Percentiles rank a stretch among this genome's conserved stretches.
Conservation (phyloP, 73 alveolate genomes). For the Paraurostyla sp. region DNA sequence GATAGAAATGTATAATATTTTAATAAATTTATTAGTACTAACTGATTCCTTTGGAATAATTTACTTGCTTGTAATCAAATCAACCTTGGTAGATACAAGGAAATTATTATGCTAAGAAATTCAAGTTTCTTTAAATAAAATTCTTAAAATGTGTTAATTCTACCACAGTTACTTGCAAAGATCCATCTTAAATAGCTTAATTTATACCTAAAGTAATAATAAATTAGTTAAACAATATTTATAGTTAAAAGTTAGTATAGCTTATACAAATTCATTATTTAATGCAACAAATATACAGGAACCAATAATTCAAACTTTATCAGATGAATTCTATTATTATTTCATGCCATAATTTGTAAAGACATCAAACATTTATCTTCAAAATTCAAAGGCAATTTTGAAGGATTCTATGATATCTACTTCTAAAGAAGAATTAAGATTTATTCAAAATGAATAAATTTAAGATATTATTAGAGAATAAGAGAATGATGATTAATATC, state of each 20-base stretch:
- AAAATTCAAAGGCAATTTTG: neutral
- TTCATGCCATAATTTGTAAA: neutral
- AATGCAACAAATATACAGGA: neutral
- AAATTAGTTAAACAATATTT: neutral
- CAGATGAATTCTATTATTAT: neutral
- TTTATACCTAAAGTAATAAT: neutral
- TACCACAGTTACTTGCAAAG: neutral
- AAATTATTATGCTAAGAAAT: neutral
- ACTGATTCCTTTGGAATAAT: neutral
- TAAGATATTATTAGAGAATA: neutral
- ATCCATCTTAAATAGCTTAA: neutral
- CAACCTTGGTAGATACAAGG: conserved; percentile 1
- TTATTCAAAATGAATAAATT: neutral
- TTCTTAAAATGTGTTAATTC: neutral
- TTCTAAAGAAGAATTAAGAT: neutral
- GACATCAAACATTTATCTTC: neutral
- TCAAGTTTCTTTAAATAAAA: neutral
- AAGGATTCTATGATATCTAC: neutral
- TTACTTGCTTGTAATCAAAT: neutral
- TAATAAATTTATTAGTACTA: neutral
- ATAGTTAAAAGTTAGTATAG: neutral
- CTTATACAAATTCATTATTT: neutral
- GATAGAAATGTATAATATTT: neutral
- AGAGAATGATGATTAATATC: neutral
- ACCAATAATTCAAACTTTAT: neutral